Conservation (phyloP, 371 early-diverging fungal genomes). For the Blakeslea trispora region DNA sequence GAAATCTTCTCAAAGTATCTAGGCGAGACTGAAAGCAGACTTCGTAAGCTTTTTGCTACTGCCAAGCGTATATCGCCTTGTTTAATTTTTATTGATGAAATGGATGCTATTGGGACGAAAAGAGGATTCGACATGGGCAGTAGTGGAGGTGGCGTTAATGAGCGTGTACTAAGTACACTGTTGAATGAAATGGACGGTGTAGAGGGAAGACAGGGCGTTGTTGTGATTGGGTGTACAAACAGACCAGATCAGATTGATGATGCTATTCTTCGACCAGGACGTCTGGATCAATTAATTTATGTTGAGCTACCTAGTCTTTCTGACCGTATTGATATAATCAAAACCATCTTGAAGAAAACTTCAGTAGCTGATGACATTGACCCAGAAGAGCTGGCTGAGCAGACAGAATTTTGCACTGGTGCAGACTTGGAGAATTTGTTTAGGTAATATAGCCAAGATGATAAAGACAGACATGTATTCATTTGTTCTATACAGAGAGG, state of each 20-base stretch:
- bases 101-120: constrained; percentile 83
- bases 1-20: constrained; percentile 86
- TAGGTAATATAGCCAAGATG: constrained; percentile 51
- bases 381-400: constrained; percentile 35
- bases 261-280: constrained; percentile 85
- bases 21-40: constrained; percentile 87
- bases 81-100: constrained; percentile 90
- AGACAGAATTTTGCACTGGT: constrained; percentile 59
- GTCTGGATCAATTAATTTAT: constrained; percentile 73
- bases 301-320: constrained; percentile 60
- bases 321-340: constrained; percentile 59
- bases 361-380: constrained; percentile 37
- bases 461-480: not conserved
- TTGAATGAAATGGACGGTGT: constrained; percentile 86
- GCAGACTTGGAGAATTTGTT: constrained; percentile 65
- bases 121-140: constrained; percentile 51
- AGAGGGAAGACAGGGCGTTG: constrained; percentile 68
- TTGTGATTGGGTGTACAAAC: constrained; percentile 84
- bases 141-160: constrained; percentile 74
- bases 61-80: constrained; percentile 86
- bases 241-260: constrained; percentile 81
- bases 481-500: constrained; percentile 46
- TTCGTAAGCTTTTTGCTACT: constrained; percentile 81
- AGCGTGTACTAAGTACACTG: constrained; percentile 73
- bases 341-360: constrained; percentile 25